These are phyloP conservation scores for Stemphylium beticola DNA, from an alignment of 2,329 filamentous ascomycete genomes.

Conservation along the genomic window DNA sequence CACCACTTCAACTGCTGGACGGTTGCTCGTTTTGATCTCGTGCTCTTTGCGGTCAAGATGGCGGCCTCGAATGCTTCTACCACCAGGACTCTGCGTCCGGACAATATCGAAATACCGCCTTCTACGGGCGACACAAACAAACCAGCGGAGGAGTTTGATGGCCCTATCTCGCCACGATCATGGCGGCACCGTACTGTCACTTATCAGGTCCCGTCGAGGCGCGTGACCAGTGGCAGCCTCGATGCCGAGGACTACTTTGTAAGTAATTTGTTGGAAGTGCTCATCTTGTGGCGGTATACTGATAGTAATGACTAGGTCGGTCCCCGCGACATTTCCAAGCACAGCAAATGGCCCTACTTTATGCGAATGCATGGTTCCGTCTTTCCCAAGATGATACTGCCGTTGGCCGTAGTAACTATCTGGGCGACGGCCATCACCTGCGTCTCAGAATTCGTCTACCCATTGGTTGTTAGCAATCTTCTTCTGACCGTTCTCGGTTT, in stretches of 20 bases:
- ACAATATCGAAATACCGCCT: constrained; percentile 40
- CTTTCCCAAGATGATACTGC: constrained; percentile 74
- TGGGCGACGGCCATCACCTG: constrained; percentile 72
- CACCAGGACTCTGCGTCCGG: constrained; percentile 39
- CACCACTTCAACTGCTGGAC: constrained; percentile 39
- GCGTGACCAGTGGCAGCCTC: constrained; percentile 36
- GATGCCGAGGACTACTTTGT: constrained; percentile 68
- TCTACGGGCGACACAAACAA: constrained; percentile 20
- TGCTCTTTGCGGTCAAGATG: constrained; percentile 22
- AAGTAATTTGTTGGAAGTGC: constrained; percentile 33
- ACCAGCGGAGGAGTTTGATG: constrained; percentile 18
- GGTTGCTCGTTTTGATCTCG: constrained; percentile 25
- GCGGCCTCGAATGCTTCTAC: constrained; percentile 36
- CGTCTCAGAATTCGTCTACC: constrained; percentile 51
- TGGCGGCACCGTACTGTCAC: constrained; percentile 38
- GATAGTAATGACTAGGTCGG: constrained; percentile 48
- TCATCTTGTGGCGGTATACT: constrained; percentile 7
- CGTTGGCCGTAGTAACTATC: constrained; percentile 64
- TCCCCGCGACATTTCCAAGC: constrained; percentile 72
- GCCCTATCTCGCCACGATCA: constrained; percentile 41
- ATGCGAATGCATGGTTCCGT: constrained; percentile 78
- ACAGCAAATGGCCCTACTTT: constrained; percentile 79
- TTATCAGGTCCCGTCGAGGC: constrained; percentile 37
- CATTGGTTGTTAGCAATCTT: constrained; percentile 67
- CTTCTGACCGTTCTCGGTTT: constrained; percentile 81